Evolutionary conservation across 768 basidiomycete species (phyloP).

Genomic region (Daedaleopsis nitida): DNA sequence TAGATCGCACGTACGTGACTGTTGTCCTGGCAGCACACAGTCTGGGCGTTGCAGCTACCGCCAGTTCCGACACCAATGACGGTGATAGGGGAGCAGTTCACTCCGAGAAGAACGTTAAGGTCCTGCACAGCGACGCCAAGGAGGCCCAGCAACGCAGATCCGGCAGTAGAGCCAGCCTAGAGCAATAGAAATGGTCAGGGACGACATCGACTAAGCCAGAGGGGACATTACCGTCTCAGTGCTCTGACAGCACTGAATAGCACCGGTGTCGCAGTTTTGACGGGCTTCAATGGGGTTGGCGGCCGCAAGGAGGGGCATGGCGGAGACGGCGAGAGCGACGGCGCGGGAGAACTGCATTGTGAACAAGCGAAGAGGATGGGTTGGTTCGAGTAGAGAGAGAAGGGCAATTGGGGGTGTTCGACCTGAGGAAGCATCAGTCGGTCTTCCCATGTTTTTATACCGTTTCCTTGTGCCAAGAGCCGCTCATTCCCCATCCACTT

Average conservation of each 20-base stretch:
- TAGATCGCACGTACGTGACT: conserved; percentile 7
- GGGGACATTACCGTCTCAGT: neutral
- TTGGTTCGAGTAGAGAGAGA: neutral
- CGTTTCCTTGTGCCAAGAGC: neutral
- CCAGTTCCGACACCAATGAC: conserved; percentile 12
- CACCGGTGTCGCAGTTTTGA: conserved; percentile 1
- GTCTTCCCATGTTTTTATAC: neutral
- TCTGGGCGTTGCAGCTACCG: conserved; percentile 3
- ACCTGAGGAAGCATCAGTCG: neutral
- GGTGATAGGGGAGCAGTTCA: conserved; percentile 12
- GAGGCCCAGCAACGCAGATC: conserved; percentile 2
- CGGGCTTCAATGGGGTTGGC: conserved; percentile 14
- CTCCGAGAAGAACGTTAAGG: conserved; percentile 4
- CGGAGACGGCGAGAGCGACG: neutral
- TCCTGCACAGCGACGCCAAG: conserved; percentile 13
- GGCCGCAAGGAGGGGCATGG: conserved; percentile 12
- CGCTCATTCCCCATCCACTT: too few species aligned
- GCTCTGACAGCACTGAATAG: conserved; percentile 12
- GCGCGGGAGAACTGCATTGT: neutral
- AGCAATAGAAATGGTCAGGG: too few species aligned
- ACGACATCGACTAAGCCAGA: neutral
- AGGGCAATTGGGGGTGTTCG: neutral
- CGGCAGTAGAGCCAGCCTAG: conserved; percentile 3
- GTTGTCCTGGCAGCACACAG: conserved; percentile 17
- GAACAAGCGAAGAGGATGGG: neutral